These are phyloP conservation scores for Litchi chinensis DNA, from an alignment of 345 rosid species.

Conservation along the genomic window DNA sequence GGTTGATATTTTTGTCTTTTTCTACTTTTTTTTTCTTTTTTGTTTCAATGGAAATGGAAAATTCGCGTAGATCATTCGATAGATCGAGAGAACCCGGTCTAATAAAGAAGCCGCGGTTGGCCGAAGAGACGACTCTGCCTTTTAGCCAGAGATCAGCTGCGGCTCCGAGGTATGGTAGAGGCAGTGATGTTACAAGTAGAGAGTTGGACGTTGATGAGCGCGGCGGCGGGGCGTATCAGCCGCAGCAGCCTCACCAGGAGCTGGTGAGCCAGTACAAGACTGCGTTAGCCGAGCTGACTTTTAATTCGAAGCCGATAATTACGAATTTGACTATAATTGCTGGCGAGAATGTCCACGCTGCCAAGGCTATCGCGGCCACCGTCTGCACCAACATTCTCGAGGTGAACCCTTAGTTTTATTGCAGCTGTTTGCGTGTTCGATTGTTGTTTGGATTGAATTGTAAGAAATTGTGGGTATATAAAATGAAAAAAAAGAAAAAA, in stretches of 20 bases:
- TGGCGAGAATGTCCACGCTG: constrained; percentile 87
- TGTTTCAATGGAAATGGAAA: constrained; percentile 59
- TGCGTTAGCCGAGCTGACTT: constrained; percentile 89
- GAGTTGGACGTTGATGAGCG: constrained; percentile 55
- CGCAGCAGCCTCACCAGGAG: constrained; percentile 82
- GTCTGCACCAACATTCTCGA: constrained; percentile 89
- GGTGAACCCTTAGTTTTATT: constrained; percentile 79
- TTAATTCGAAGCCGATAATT: constrained; percentile 96
- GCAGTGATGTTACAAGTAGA: constrained; percentile 25
- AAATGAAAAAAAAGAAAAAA: neutral
- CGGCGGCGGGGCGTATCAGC: constrained; percentile 72
- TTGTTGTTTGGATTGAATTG: constrained; percentile 44
- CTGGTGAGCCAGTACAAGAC: constrained; percentile 86
- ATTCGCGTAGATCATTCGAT: constrained; percentile 80
- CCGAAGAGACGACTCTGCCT: constrained; percentile 48
- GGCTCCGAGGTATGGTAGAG: constrained; percentile 31
- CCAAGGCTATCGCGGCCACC: constrained; percentile 74
- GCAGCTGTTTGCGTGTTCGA: constrained; percentile 30
- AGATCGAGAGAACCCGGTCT: constrained; percentile 74
- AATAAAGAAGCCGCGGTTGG: constrained; percentile 66
- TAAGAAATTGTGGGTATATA: constrained; percentile 11
- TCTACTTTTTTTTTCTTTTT: constrained; percentile 17
- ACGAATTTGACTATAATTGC: constrained; percentile 96
- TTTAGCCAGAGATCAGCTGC: constrained; percentile 48
- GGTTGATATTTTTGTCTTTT: constrained; percentile 5